Evolutionary conservation across 2,329 filamentous ascomycete genomes (phyloP), one percentile per base, ranked within the genome.

Genomic region (Cadophora malorum): DNA sequence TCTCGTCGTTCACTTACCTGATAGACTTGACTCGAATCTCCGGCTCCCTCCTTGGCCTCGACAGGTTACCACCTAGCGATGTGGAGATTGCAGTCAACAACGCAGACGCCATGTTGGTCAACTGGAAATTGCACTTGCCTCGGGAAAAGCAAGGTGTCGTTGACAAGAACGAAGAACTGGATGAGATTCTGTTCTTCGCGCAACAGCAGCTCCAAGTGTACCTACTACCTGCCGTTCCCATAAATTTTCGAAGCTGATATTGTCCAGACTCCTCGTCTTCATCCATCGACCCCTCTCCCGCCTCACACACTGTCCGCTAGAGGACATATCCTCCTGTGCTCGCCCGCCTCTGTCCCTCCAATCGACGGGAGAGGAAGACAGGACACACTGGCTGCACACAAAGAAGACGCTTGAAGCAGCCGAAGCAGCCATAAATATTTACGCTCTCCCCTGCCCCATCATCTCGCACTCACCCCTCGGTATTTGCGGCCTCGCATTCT

Each of bases 341-440:
- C 71, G 64, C n/a, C 72, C 70, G 16, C 66, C 70, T 19, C 59
- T 62, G 4, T 62, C 59, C 8, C 63, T 60, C 12, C 52, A 67
- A 5, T 10, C 25, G 2, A 55, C 55, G 5, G 66, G 61, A 21
- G 53, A 63, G 19, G 69, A 72, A 65, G 67, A 70, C 8, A 64
- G 45, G 7, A 65, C 65, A 10, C 63, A 69, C 33, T 74, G 71
- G 72, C 60, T 75, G n/a, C 86, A 89, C 75, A 87, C 86, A 0
- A 84, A 84, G 63, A 90, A 90, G 74, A 86, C 88, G 1, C 81
- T 90, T 45, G 83, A 85, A 28, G 73, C 86, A 84, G 0, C 88
- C 86, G 10, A 87, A 87, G 72, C 85, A 85, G 58, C 82, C 88
- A 52, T 85, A 83, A 8, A 79, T 79, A 76, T 86, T 0, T 83